Percentiles rank a stretch among this genome's conserved stretches.
phyloP scores from a whole-genome alignment of 2,329 filamentous ascomycete species.

The Teratosphaeria nubilosa region DNA sequence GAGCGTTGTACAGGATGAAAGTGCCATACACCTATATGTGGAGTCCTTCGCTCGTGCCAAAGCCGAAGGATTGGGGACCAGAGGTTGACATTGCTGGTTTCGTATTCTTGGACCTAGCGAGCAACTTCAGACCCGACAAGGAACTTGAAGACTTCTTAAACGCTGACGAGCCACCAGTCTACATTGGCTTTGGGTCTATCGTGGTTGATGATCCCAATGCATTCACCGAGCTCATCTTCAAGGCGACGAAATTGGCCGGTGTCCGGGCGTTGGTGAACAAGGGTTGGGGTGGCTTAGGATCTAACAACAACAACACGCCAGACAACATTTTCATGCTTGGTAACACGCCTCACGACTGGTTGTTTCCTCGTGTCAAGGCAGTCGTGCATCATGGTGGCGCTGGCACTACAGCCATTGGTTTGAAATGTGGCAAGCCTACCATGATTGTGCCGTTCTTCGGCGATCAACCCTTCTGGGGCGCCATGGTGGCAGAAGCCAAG shows the following conservation, averaged over 20 bases:
- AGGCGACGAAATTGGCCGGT: slow-evolving; percentile 54
- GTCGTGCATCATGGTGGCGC: slow-evolving; percentile 71
- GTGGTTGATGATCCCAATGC: slow-evolving; percentile 61
- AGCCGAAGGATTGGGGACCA: slow-evolving; percentile 35
- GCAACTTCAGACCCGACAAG: slow-evolving; percentile 24
- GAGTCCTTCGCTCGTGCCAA: slow-evolving; percentile 29
- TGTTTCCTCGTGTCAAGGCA: slow-evolving; percentile 56
- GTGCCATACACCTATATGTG: slow-evolving; percentile 64
- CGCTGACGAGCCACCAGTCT: slow-evolving; percentile 51
- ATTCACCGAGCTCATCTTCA: slow-evolving; percentile 62
- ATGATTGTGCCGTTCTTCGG: slow-evolving; percentile 75
- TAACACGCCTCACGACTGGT: slow-evolving; percentile 68
- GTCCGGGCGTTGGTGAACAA: slow-evolving; percentile 64
- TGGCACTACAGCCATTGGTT: slow-evolving; percentile 63
- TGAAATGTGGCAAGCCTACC: slow-evolving; percentile 61
- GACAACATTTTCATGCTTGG: slow-evolving; percentile 60
- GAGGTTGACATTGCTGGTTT: slow-evolving; percentile 27
- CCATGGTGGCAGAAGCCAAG: slow-evolving; percentile 53
- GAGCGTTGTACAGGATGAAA: slow-evolving; percentile 59
- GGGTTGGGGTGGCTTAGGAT: slow-evolving; percentile 64
- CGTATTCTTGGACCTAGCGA: slow-evolving; percentile 26
- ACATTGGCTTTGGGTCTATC: slow-evolving; percentile 69
- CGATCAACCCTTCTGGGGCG: slow-evolving; percentile 70
- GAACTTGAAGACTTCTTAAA: slow-evolving; percentile 41
- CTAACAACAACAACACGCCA: slow-evolving; percentile 48